These are phyloP conservation scores for Melampsora occidentalis DNA, from an alignment of 1,284 basidiomycete species.

Conservation along the genomic window DNA sequence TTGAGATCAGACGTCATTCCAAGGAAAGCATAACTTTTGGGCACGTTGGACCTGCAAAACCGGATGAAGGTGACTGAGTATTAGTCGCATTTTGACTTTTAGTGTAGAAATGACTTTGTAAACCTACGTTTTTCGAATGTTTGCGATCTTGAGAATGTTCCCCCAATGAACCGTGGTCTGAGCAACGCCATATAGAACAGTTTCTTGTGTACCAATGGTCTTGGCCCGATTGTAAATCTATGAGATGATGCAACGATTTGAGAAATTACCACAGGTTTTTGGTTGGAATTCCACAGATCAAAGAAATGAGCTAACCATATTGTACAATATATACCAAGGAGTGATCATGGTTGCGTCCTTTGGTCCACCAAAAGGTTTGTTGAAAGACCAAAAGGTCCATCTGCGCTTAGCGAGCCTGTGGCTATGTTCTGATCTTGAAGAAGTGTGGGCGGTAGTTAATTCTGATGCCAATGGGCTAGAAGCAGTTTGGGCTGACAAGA, in stretches of 20 bases:
- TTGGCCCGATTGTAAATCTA: background rate
- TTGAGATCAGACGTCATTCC: slow-evolving; percentile 6
- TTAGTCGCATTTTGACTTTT: background rate
- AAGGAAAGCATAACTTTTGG: background rate
- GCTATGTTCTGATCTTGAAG: background rate
- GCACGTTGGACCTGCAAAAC: background rate
- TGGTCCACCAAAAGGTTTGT: background rate
- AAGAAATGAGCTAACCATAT: background rate
- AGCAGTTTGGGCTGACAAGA: background rate
- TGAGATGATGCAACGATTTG: background rate
- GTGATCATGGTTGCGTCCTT: background rate
- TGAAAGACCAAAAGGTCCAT: slow-evolving; percentile 6
- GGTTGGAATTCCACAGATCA: background rate
- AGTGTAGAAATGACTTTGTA: background rate
- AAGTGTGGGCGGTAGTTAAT: background rate
- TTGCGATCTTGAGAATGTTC: background rate
- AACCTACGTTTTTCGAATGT: background rate
- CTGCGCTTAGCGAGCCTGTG: background rate
- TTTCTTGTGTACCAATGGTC: background rate
- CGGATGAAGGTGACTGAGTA: background rate
- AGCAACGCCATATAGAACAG: background rate
- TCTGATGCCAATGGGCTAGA: background rate
- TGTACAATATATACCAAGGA: background rate
- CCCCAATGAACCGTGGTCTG: background rate
- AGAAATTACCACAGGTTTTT: background rate